Base-by-base conservation (phyloP, 257 asterid genomes). In the Nemophila menziesii region DNA sequence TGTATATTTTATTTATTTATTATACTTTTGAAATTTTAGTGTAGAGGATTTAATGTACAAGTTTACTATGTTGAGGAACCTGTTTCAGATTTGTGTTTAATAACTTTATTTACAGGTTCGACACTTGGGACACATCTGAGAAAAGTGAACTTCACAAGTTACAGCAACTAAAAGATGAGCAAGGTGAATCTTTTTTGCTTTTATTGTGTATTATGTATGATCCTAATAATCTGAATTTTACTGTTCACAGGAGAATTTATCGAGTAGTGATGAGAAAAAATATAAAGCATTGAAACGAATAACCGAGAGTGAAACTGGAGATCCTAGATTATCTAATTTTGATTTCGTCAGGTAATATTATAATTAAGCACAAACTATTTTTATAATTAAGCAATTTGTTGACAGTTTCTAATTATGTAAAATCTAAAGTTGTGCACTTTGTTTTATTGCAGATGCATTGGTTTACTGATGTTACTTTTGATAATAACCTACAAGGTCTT, bases 271-370 rank as follows among this genome's bases (percentile, higher is more conserved):
- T 27, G 99, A 90, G 77, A 90, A 90, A 57, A 85, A 90, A 42
- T 85, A 79, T 60, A 90, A 90, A 76, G 75, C 93, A 42, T 68
- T 82, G 62, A 86, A 85, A 64, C 80, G 96, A 67, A 92, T 93
- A 34, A 90, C 99, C 45, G 96, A 85, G 74, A 79, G 95, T 74
- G 99, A 90, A 78, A 90, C 96, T 49, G 96, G 99, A 65, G 99
- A 90, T 71, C 99, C 95, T 54, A 89, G 96, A 49, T 51, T 90
- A 61, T 77, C 94, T 43, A 86, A 90, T 70, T 90, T 90, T 54
- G 99, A 66, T 90, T 77, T 54, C 92, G 99, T 20, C 99, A 90
- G 95, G 99, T 89, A 52, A 57, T 43, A 24, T 24, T 49, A n/a
- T n/a, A n/a, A n/a, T n/a, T n/a, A n/a, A n/a, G n/a, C n/a, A n/a